Evolutionary conservation across 768 basidiomycete genomes (phyloP).

Genomic region (Hydnum rufescens): DNA sequence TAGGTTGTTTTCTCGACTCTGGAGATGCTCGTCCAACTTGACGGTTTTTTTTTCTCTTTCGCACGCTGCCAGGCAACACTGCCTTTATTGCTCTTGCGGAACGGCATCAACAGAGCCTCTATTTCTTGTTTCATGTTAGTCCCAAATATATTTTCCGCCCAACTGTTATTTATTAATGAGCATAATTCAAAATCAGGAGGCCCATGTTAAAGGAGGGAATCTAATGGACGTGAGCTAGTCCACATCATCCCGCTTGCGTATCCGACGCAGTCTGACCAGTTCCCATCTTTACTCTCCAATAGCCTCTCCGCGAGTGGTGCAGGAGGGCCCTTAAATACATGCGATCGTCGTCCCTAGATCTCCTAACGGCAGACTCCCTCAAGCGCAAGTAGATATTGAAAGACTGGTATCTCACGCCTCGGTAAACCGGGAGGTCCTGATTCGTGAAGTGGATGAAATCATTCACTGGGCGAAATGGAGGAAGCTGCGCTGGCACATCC

Average conservation of each 20-base stretch:
- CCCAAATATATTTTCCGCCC: not conserved
- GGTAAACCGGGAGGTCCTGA: not conserved
- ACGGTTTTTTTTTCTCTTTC: no score
- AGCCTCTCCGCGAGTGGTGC: no score
- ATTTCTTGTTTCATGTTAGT: not conserved
- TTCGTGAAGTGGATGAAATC: not conserved
- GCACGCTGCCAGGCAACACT: no score
- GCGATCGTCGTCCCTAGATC: not conserved
- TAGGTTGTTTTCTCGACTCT: no score
- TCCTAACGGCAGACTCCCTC: not conserved
- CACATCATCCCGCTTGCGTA: no score
- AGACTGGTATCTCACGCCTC: not conserved
- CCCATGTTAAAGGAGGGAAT: not conserved
- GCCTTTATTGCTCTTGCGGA: no score
- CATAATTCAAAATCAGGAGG: not conserved
- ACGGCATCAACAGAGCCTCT: not conserved
- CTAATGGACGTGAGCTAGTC: not conserved
- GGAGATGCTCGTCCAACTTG: no score
- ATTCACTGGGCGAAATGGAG: not conserved
- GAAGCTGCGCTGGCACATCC: not conserved
- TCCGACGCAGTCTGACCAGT: no score
- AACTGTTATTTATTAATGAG: not conserved
- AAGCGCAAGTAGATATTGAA: not conserved
- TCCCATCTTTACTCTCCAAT: no score
- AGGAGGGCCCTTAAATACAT: not conserved